These are phyloP conservation scores for Luvunga scandens DNA, from an alignment of 345 rosid species.

Conservation along the genomic window DNA sequence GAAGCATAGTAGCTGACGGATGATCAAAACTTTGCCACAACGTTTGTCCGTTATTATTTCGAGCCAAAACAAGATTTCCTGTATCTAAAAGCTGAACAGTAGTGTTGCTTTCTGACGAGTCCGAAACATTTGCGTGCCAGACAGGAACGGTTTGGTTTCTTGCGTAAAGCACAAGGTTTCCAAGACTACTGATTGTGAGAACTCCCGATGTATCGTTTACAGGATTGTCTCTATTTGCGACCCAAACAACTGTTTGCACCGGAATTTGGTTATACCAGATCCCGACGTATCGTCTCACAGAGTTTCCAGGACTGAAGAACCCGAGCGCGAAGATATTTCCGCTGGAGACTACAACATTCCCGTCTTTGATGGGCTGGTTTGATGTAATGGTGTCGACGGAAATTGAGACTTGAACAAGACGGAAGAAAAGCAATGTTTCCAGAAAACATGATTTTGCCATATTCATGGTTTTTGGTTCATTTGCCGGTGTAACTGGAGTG, in stretches of 20 bases:
- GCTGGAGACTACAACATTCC: conserved; percentile 38
- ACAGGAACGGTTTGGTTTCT: conserved; percentile 31
- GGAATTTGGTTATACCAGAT: conserved; percentile 66
- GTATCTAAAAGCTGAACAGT: conserved; percentile 51
- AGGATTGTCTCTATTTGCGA: conserved; percentile 67
- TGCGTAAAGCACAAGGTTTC: conserved; percentile 35
- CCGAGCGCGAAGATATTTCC: conserved; percentile 48
- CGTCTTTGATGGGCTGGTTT: conserved; percentile 39
- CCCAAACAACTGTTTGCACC: conserved; percentile 60
- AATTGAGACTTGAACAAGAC: conserved; percentile 19
- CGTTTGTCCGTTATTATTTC: conserved; percentile 17
- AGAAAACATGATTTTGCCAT: neutral
- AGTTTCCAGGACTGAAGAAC: conserved; percentile 51
- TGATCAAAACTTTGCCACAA: conserved; percentile 77
- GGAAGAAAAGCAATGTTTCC: conserved; percentile 8
- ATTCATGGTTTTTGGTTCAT: conserved; percentile 9
- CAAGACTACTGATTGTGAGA: conserved; percentile 37
- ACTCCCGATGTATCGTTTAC: conserved; percentile 40
- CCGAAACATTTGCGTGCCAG: conserved; percentile 52
- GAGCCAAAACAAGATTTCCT: conserved; percentile 57
- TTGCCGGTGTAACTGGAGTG: neutral
- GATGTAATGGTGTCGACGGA: conserved; percentile 28
- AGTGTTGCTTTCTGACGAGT: conserved; percentile 13
- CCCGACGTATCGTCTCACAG: conserved; percentile 58
- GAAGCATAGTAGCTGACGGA: conserved; percentile 59